Evolutionary conservation across 805 yeast genomes (phyloP), one percentile per base, ranked within the genome.

Genomic region (Tetrapisispora taiwanensis): DNA sequence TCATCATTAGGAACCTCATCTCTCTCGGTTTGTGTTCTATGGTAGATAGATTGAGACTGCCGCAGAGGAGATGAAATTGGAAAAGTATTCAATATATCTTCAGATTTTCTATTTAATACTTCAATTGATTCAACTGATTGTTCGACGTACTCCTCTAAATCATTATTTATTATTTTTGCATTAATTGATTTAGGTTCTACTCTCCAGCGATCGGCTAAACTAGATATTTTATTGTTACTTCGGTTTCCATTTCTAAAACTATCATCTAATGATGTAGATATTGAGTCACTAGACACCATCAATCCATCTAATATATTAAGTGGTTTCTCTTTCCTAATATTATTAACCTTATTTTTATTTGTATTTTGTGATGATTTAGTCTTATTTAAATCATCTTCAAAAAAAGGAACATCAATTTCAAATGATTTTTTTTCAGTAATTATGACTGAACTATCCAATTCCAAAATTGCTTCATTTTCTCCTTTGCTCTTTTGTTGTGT

Each of bases 341-440:
- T 37, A 1, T 17, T 12, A 28, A 17, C 10, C 4, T 12, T 3
- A 28, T 17, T 17, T 26, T 37, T 10, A 4, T 3, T 27, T 3
- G 27, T 15, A 5, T 28, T 33, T 42, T 42, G 39, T 5, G 31
- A 24, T 12, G 36, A 30, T 17, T 12, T 45, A 3, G 30, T 26
- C 19, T 36, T 45, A 10, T 44, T 47, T 17, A 40, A 40, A 40
- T 47, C 52, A 43, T 58, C 62, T 17, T 55, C 51, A 10, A 43
- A 43, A 34, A 54, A 54, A 4, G 59, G 56, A 9, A 51, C 53
- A 12, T 49, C 45, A 18, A 58, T 42, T 41, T 58, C 60, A 17
- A 48, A 41, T 4, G 62, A 58, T 5, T 42, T 40, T n/a, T 34
- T 39, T 5, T 15, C 39, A 4, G 32, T 34, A 17, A 30, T 28